Evolutionary conservation across 1,284 basidiomycete species (phyloP), one percentile per base, ranked within the genome.

Genomic region (Apiotrichum akiyoshidainum): DNA sequence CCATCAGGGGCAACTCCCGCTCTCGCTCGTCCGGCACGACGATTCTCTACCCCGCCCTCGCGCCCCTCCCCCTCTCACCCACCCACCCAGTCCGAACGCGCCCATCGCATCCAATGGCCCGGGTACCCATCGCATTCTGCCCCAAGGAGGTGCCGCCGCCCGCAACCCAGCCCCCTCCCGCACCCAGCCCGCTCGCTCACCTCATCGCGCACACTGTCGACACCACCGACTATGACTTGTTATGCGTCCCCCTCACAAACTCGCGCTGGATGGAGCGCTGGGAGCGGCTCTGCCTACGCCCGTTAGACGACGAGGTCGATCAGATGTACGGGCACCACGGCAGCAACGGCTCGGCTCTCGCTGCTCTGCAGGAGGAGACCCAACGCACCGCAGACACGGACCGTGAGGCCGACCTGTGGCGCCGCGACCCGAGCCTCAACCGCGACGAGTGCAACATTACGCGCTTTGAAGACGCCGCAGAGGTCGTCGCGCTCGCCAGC

Each of bases 401-500:
- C 69, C 81, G 82, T 68, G 85, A 85, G 58, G 92, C 93, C 0
- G 95, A 99, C 76, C 79, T 81, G 17, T 99, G 96, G 96, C 84
- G 95, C 68, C 82, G 84, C 54, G 84, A 85, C 21, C 92, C 92
- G 21, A 85, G 81, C 34, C 94, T 97, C 76, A 76, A 83, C 69
- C 80, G 83, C 41, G 88, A 90, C 56, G 96, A 99, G 78, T 87
- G 97, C 60, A 96, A 90, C 59, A 83, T 98, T 50, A 89, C 88
- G 11, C 81, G 88, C 59, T 81, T 95, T 88, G 92, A 95, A 74
- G 94, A 99, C 74, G 87, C 89, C 2, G 87, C 90, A 59, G 83
- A 83, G 39, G 81, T 91, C 22, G 84, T 90, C 19, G 88, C 83
- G 4, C 83, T 96, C 69, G 83, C 89, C 11, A 92, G 92, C 16